Conservation (phyloP, 23 red algal species). For the Cyanidioschyzon merolae region DNA sequence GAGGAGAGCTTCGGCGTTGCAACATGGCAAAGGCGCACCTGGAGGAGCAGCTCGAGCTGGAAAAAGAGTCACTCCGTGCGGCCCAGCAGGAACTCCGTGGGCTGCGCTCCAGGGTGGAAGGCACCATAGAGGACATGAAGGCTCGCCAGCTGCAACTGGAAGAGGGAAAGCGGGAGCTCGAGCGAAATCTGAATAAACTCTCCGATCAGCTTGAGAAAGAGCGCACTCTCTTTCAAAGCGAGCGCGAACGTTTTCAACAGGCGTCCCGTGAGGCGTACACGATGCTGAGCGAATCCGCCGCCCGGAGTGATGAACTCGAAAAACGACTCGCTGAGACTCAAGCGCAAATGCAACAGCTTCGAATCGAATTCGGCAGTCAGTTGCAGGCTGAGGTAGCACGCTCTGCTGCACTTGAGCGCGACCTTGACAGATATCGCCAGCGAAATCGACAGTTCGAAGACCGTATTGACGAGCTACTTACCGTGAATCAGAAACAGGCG, state of each 20-base stretch:
- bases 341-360: not conserved
- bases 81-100: not conserved
- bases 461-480: not conserved
- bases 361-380: not conserved
- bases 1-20: not conserved
- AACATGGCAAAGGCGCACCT: not conserved
- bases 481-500: not conserved
- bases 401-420: not conserved
- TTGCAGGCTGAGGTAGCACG: not conserved
- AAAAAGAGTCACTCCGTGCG: not conserved
- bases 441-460: constrained; percentile 2
- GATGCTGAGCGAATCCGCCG: constrained; percentile 5
- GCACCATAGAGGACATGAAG: not conserved
- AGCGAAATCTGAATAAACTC: not conserved
- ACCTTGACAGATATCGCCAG: not conserved
- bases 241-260: not conserved
- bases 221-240: not conserved
- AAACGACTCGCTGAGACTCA: not conserved
- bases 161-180: not conserved
- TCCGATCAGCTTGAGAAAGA: not conserved
- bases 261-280: constrained; percentile 5
- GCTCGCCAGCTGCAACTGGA: not conserved
- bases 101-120: not conserved
- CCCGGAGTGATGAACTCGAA: constrained; percentile 3
- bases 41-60: not conserved